Evolutionary conservation across 2,329 filamentous ascomycete genomes (phyloP), one percentile per base, ranked within the genome.

Genomic region (Penicillium decumbens): DNA sequence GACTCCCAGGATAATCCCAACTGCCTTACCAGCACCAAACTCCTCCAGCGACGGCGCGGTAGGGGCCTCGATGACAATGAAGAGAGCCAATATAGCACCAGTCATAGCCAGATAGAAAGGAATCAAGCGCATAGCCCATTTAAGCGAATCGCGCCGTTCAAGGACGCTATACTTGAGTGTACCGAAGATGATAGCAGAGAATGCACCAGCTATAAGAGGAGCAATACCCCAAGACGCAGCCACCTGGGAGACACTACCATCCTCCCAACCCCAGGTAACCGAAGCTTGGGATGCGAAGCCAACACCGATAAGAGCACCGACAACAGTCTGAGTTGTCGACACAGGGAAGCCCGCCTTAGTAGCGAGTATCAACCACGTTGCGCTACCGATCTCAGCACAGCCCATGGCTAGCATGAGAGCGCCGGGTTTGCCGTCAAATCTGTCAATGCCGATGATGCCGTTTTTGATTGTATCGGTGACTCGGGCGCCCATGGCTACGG

Each of bases 71-170:
- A 78, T 67, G 41, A 85, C 75, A 49, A 87, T 80, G 51, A 86
- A 79, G 63, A 87, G 69, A 4, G 77, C 75, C 38, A 78, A 72
- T 43, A 79, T 53, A n/a, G 69, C 75, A 38, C 69, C 75, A 0
- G 77, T 78, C 42, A 73, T 56, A 41, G 75, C 71, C 44, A 79
- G 72, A 61, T 77, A 80, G 61, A 74, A 65, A 3, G 77, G 75
- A 29, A 76, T 74, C 30, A 76, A 64, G 41, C 69, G 71, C 63
- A 80, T 70, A 2, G 71, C 76, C 70, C 74, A 75, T 45, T 75
- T 74, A 51, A 79, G 72, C 0, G 77, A 69, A 47, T 79, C 75
- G 18, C 64, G 59, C 47, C 77, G 75, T 55, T 77, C 70, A 29
- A 78, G 75, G 2, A 80, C 76, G 6, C 66, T 55, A 54, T 75